A percentile compares a stretch with the other conserved stretches of the same genome.
These are phyloP conservation scores for Guillardia theta DNA, from an alignment of 78 protist species.

Conservation along the genomic window DNA sequence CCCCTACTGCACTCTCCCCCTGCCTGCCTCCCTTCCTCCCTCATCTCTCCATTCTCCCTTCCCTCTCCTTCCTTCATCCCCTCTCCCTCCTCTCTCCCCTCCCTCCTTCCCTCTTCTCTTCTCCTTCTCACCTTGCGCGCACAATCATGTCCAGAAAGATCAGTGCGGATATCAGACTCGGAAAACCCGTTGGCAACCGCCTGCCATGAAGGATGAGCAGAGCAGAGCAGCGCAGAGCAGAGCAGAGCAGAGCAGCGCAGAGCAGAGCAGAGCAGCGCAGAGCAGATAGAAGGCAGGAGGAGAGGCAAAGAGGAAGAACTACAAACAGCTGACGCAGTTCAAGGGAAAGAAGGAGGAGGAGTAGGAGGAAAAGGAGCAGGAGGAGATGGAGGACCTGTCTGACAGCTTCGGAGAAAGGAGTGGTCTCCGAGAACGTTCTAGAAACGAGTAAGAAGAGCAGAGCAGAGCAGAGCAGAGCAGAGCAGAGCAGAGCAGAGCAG, in stretches of 20 bases:
- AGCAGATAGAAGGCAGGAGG: background rate
- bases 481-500: background rate
- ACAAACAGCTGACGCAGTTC: background rate
- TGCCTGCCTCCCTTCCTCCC: too few relatives aligned
- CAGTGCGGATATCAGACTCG: conserved; percentile 12
- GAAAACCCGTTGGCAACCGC: conserved; percentile 52
- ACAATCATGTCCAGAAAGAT: background rate
- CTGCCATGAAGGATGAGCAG: background rate
- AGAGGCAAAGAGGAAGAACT: background rate
- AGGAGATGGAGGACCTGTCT: background rate
- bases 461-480: background rate
- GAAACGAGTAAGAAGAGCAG: background rate
- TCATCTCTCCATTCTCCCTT: too few relatives aligned
- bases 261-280: background rate
- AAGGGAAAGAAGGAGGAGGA: background rate
- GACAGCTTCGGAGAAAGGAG: conserved; percentile 33
- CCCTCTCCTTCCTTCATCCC: too few relatives aligned
- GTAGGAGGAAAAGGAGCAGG: background rate
- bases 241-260: background rate
- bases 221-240: background rate
- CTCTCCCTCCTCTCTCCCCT: too few relatives aligned
- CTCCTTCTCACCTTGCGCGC: background rate
- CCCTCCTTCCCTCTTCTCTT: too few relatives aligned
- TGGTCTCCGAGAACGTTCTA: background rate
- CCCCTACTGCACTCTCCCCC: background rate